These are phyloP conservation scores for Amylostereum chailletii DNA, from an alignment of 1,284 basidiomycete genomes.

Conservation along the genomic window DNA sequence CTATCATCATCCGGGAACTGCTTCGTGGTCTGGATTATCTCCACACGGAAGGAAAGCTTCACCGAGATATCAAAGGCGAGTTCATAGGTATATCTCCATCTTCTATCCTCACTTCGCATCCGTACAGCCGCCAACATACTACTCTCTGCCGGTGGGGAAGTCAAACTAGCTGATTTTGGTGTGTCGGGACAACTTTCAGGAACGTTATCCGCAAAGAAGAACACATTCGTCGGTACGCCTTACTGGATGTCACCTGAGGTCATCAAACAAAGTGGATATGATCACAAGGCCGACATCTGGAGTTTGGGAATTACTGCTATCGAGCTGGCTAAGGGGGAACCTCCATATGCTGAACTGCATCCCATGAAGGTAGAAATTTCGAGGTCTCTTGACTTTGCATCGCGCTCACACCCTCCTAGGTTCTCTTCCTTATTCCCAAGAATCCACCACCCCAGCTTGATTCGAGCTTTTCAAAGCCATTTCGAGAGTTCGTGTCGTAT, in stretches of 20 bases:
- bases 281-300: slow-evolving; percentile 99
- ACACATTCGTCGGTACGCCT: slow-evolving; percentile 95
- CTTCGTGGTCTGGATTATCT: slow-evolving; percentile 91
- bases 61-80: slow-evolving; percentile 95
- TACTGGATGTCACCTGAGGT: slow-evolving; percentile 99
- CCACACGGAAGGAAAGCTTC: slow-evolving; percentile 92
- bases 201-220: slow-evolving; percentile 96
- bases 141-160: slow-evolving; percentile 89
- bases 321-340: slow-evolving; percentile 94
- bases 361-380: slow-evolving; percentile 81
- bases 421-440: slow-evolving; percentile 96
- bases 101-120: background rate
- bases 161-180: slow-evolving; percentile 98
- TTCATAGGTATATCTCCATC: background rate
- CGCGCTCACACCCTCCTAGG: slow-evolving; percentile 36
- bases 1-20: slow-evolving; percentile 91
- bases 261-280: slow-evolving; percentile 99
- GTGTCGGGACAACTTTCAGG: slow-evolving; percentile 98
- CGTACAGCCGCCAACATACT: slow-evolving; percentile 86
- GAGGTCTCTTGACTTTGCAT: background rate
- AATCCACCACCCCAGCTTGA: slow-evolving; percentile 91
- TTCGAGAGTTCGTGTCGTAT: slow-evolving; percentile 88
- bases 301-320: slow-evolving; percentile 95
- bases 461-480: slow-evolving; percentile 82
- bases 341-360: slow-evolving; percentile 95